Conservation (phyloP, 495 filamentous ascomycete genomes). For the Terfezia claveryi region DNA sequence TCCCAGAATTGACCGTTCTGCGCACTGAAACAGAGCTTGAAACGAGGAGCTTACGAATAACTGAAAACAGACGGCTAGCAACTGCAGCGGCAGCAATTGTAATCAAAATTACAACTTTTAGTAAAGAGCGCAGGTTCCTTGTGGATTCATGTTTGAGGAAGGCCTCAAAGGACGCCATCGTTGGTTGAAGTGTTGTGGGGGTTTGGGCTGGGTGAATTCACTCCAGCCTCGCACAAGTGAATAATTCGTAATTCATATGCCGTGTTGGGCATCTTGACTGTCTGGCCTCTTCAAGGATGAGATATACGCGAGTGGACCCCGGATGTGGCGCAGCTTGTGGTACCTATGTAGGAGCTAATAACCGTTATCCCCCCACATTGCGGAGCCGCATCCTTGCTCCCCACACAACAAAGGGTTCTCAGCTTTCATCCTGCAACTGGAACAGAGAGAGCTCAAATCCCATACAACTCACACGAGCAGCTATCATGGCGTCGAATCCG, state of each 20-base stretch:
- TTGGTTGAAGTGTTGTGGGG: conserved; percentile 3
- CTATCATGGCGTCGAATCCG: not conserved
- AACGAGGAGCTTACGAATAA: conserved; percentile 54
- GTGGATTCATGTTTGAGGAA: conserved; percentile 46
- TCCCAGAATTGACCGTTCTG: not conserved
- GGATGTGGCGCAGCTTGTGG: not conserved
- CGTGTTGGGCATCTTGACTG: not conserved
- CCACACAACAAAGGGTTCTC: conserved; percentile 1
- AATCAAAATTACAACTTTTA: conserved; percentile 77
- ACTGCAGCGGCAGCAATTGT: conserved; percentile 85
- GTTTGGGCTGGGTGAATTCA: not conserved
- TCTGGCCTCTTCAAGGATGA: not conserved
- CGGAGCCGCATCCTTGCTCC: not conserved
- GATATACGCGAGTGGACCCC: not conserved
- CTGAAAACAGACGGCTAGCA: conserved; percentile 87
- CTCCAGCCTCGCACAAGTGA: not conserved
- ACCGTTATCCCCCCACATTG: conserved; percentile 4
- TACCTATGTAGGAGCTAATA: not conserved
- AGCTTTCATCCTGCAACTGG: no score
- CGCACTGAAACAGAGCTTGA: conserved; percentile 1
- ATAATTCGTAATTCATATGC: not conserved
- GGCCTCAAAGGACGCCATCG: conserved; percentile 32
- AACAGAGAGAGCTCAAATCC: not conserved
- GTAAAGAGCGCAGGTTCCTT: conserved; percentile 57
- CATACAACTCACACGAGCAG: not conserved